These are phyloP conservation scores for Mycena filopes DNA, from an alignment of 768 basidiomycete genomes.

Conservation along the genomic window DNA sequence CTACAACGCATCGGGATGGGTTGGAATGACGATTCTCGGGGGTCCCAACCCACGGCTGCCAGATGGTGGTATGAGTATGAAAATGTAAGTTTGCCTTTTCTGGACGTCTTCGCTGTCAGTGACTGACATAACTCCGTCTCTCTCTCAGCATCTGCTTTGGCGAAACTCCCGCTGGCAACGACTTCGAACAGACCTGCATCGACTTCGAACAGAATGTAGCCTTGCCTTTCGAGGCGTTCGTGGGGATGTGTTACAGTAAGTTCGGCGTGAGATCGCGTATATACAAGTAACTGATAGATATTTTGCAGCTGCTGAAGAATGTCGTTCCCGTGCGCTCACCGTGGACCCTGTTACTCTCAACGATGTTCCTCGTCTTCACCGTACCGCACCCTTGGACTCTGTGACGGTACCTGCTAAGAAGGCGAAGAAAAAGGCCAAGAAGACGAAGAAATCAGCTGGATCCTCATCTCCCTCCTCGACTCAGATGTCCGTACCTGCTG, in stretches of 20 bases:
- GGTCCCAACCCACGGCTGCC: constrained; percentile 12
- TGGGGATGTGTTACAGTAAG: neutral
- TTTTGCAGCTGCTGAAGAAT: too few relatives aligned
- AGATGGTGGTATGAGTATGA: constrained; percentile 5
- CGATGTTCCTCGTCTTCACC: too few relatives aligned
- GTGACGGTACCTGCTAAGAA: too few relatives aligned
- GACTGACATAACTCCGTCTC: too few relatives aligned
- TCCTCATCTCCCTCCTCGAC: too few relatives aligned
- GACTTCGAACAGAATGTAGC: constrained; percentile 10
- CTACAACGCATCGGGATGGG: neutral
- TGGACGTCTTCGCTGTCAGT: neutral
- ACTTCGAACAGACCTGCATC: constrained; percentile 10
- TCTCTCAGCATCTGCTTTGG: constrained; percentile 15
- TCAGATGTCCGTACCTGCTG: too few relatives aligned
- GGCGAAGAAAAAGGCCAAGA: too few relatives aligned
- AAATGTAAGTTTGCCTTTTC: neutral
- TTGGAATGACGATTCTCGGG: constrained; percentile 5
- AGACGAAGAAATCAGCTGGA: too few relatives aligned
- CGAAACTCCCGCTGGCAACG: constrained; percentile 9
- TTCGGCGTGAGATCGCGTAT: too few relatives aligned
- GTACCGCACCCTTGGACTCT: too few relatives aligned
- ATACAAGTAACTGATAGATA: neutral
- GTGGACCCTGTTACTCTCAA: too few relatives aligned
- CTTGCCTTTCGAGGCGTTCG: neutral
- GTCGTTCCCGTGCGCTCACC: too few relatives aligned